Evolutionary conservation across 352 stramenopile genomes (phyloP), one percentile per base, ranked within the genome.

Genomic region (Saprolegnia parasitica): DNA sequence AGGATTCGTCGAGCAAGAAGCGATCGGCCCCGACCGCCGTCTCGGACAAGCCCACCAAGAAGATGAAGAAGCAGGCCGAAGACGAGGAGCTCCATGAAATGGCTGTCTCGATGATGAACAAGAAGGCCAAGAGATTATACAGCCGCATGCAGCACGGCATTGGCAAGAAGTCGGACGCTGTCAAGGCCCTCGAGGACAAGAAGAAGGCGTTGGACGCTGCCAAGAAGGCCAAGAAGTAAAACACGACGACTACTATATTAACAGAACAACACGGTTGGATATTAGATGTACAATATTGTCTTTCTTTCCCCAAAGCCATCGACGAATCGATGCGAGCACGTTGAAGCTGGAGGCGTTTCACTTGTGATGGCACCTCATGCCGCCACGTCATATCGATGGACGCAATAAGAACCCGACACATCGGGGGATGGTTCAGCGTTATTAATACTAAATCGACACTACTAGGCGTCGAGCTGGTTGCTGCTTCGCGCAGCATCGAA

Each of bases 21-120:
- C 65, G 49, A 66, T 20, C 37, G 9, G 61, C 65, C 15, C 66
- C 40, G 5, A 71, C 56, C 18, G 39, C 68, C 32, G 37, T 42
- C 5, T 23, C 47, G 11, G 29, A 78, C 67, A 90, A 90, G 76
- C 85, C 87, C 77, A 88, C 82, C 24, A 89, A 91, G 76, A 83
- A 82, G 71, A 79, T 71, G 39, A 90, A 91, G 79, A 83, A 89
- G 68, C 79, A 92, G 63, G 81, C 90, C 20, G 86, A 93, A 32
- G 83, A 86, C 1, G 78, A 78, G 13, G 86, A 93, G 60, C 79
- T 91, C n/a, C 82, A 92, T 70, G 87, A 93, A 64, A 80, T 92
- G 73, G 84, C 86, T n/a, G 89, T 90, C 55, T 94, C 79, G 32
- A 96, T 97, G 87, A 97, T 97, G 90, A 94, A 86, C 49, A 97